Conservation (phyloP, 352 stramenopile genomes). For the Pythium scleroteichum region DNA sequence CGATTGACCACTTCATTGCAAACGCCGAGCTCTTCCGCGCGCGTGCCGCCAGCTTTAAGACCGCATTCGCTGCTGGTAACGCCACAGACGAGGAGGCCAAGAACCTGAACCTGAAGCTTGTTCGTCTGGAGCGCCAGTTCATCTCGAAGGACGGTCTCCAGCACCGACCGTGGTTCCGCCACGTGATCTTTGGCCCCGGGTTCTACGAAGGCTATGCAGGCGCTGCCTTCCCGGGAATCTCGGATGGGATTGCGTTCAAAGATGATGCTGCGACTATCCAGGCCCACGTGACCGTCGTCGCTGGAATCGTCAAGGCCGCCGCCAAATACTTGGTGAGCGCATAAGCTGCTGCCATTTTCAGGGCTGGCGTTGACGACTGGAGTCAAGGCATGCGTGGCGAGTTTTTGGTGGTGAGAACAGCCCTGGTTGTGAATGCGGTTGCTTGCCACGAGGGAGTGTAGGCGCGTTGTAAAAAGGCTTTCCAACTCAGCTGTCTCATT, state of each 20-base stretch:
- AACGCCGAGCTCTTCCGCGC: slow-evolving; percentile 37
- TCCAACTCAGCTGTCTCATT: no score
- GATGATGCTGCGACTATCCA: slow-evolving; percentile 38
- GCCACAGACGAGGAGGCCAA: slow-evolving; percentile 2
- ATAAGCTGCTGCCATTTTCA: no score
- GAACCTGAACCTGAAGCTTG: slow-evolving; percentile 48
- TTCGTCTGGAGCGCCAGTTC: slow-evolving; percentile 49
- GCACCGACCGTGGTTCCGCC: slow-evolving; percentile 55
- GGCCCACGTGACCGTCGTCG: slow-evolving; percentile 42
- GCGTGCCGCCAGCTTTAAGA: slow-evolving; percentile 26
- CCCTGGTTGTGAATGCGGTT: no score
- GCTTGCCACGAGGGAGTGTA: no score
- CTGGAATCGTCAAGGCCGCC: slow-evolving; percentile 33
- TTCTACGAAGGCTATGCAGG: slow-evolving; percentile 54
- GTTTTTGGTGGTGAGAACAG: slow-evolving; percentile 26
- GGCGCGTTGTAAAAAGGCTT: no score
- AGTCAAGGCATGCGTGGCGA: no score
- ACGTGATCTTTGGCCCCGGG: slow-evolving; percentile 22
- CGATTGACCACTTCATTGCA: slow-evolving; percentile 41
- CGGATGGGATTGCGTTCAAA: slow-evolving; percentile 45
- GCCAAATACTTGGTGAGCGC: slow-evolving; percentile 30
- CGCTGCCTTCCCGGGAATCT: slow-evolving; percentile 47
- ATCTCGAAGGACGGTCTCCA: slow-evolving; percentile 38
- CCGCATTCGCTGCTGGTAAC: slow-evolving; percentile 1
- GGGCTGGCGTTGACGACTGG: no score